A percentile compares a stretch with the other conserved stretches of the same genome.
These are phyloP conservation scores for Glycine latifolia DNA, from an alignment of 306 rosid species.

Conservation along the genomic window DNA sequence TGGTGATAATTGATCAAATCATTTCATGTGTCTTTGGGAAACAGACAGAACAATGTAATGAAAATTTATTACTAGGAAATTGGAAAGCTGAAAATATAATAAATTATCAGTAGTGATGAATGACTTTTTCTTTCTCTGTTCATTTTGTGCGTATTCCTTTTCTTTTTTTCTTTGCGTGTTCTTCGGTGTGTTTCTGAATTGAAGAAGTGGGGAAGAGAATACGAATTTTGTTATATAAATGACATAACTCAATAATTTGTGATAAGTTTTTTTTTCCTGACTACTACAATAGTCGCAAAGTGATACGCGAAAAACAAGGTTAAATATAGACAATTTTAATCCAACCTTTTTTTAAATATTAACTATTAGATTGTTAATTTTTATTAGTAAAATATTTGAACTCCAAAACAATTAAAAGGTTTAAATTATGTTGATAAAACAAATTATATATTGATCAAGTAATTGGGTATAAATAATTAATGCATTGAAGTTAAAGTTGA, in stretches of 20 bases:
- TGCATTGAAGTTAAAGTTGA: no score
- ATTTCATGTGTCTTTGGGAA: slow-evolving; percentile 11
- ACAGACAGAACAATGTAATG: background rate
- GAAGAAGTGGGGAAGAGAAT: slow-evolving; percentile 40
- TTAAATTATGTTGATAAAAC: no score
- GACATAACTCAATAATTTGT: background rate
- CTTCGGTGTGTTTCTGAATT: background rate
- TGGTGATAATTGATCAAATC: background rate
- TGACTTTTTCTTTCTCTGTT: slow-evolving; percentile 16
- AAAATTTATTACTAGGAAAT: slow-evolving; percentile 1
- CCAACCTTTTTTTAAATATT: no score
- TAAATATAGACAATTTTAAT: no score
- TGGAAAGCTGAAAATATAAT: slow-evolving; percentile 2
- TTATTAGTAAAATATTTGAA: no score
- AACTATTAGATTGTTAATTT: no score
- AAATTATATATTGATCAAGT: no score
- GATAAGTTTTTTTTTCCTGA: background rate
- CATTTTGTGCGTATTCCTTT: slow-evolving; percentile 48
- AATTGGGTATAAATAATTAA: no score
- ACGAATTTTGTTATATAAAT: slow-evolving; percentile 2
- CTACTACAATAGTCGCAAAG: background rate
- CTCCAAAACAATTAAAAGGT: no score
- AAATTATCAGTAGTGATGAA: slow-evolving; percentile 32
- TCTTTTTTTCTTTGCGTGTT: background rate
- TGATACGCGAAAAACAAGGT: no score